Base-by-base conservation (phyloP, 805 yeast species). In the Wilhelminamyces savonicus region DNA sequence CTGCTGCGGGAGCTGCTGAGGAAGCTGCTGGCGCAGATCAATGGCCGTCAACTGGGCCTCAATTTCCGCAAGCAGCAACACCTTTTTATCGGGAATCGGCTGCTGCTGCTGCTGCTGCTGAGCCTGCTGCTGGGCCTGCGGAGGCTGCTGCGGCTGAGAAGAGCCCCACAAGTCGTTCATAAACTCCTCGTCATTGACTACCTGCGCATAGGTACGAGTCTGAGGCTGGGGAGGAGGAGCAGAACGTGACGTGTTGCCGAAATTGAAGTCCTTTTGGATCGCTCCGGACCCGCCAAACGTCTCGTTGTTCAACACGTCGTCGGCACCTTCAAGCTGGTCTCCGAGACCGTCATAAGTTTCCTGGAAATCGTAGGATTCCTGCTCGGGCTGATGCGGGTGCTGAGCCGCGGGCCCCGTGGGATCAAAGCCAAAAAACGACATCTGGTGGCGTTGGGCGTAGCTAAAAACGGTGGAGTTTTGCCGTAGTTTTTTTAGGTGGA, bases 311-410 rank as follows among this genome's bases (percentile, higher is more conserved):
- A 80, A 67, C 22, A 82, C 92, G 50, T 85, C 95, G 27, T 81
- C 88, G 19, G 73, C 80, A 34, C 76, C 83, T 20, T 66, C 71
- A 27, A 62, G 67, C 40, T 43, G 56, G n/a, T 76, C 83, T 5
- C 85, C 94, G 32, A 80, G 67, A 2, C 90, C 88, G 32, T 77
- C 83, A 54, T 82, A 83, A 13, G 90, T 78, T 20, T 86, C 94
- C 46, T 86, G 94, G 50, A 85, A 86, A 50, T 83, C 87, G 51
- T 74, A 66, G 7, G 72, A 58, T 27, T 67, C 66, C 33, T 36
- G 29, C 32, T 36, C 34, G 28, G 35, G 46, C 33, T 27, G 29
- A 27, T 41, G 58, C 30, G 49, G 54, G 28, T 34, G 46, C 33
- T 27, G 29, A 27, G 40, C 57, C 30, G 49, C 53, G 15, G 62